Conservation (phyloP, 441 rosid species). For the Adansonia rubrostipa region DNA sequence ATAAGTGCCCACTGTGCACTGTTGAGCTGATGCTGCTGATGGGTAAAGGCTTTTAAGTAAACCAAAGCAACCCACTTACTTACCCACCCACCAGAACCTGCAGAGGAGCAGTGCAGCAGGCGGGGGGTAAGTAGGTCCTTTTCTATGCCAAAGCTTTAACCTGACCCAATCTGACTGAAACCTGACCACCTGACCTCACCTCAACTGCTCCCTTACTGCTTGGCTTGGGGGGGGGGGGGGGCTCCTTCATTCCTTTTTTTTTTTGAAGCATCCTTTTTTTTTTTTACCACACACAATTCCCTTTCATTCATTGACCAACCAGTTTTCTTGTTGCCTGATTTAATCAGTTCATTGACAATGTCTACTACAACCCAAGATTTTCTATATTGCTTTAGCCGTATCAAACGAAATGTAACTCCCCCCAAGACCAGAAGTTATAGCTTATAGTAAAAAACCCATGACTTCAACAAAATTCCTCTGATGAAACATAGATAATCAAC, state of each 20-base stretch:
- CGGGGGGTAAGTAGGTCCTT: conserved; percentile 5
- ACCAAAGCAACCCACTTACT: conserved; percentile 19
- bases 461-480: too few relatives aligned
- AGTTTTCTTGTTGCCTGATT: neutral
- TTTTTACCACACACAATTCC: neutral
- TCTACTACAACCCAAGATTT: neutral
- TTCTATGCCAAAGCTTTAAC: conserved; percentile 28
- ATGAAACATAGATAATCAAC: neutral
- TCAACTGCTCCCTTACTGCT: conserved; percentile 9
- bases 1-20: too few relatives aligned
- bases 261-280: too few relatives aligned
- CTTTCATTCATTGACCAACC: conserved; percentile 8
- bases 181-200: conserved; percentile 22
- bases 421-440: too few relatives aligned
- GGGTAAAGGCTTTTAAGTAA: too few relatives aligned
- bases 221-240: neutral
- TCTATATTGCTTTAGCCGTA: neutral
- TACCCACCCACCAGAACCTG: conserved; percentile 31
- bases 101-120: conserved; percentile 25
- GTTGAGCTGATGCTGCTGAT: too few relatives aligned
- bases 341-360: too few relatives aligned
- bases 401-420: neutral
- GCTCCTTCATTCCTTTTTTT: neutral
- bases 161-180: neutral
- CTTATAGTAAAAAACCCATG: too few relatives aligned